Conservation (phyloP, 1,284 basidiomycete genomes). For the Tylopilus orsonianus region DNA sequence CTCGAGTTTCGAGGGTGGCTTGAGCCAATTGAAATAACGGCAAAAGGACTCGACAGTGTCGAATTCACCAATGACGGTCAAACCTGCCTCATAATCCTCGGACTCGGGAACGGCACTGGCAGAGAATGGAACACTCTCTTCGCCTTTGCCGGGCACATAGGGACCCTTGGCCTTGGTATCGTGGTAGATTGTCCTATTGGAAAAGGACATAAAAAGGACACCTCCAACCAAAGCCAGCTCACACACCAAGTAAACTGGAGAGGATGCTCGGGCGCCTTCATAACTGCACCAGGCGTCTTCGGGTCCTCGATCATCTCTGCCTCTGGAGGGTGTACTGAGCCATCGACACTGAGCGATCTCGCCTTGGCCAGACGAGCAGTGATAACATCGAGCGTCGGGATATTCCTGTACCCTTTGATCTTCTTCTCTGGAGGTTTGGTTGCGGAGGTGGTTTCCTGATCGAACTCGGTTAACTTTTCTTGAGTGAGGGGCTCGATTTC, state of each 20-base stretch:
- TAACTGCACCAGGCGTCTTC: slow-evolving; percentile 70
- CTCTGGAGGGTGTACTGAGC: slow-evolving; percentile 68
- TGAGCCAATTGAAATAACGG: slow-evolving; percentile 93
- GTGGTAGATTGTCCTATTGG: slow-evolving; percentile 76
- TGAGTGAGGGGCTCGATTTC: slow-evolving; percentile 56
- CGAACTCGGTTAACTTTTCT: slow-evolving; percentile 59
- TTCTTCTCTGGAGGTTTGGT: slow-evolving; percentile 39
- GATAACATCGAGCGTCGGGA: slow-evolving; percentile 79
- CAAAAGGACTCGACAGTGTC: slow-evolving; percentile 89
- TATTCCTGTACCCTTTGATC: slow-evolving; percentile 79
- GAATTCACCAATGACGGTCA: slow-evolving; percentile 79
- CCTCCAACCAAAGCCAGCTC: slow-evolving; percentile 1
- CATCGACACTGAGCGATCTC: slow-evolving; percentile 68
- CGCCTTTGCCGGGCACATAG: slow-evolving; percentile 42
- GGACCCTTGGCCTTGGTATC: slow-evolving; percentile 79
- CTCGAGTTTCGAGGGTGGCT: slow-evolving; percentile 84
- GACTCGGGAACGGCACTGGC: slow-evolving; percentile 52
- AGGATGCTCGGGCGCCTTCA: slow-evolving; percentile 79
- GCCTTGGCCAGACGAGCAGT: slow-evolving; percentile 70
- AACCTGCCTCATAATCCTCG: slow-evolving; percentile 72
- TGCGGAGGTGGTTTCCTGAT: slow-evolving; percentile 44
- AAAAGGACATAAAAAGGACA: slow-evolving; percentile 27
- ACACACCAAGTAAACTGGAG: slow-evolving; percentile 80
- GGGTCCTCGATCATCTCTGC: slow-evolving; percentile 75
- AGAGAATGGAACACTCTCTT: slow-evolving; percentile 32